Conservation (phyloP, 1,139 yeast genomes). For the Taphrina deformans region DNA sequence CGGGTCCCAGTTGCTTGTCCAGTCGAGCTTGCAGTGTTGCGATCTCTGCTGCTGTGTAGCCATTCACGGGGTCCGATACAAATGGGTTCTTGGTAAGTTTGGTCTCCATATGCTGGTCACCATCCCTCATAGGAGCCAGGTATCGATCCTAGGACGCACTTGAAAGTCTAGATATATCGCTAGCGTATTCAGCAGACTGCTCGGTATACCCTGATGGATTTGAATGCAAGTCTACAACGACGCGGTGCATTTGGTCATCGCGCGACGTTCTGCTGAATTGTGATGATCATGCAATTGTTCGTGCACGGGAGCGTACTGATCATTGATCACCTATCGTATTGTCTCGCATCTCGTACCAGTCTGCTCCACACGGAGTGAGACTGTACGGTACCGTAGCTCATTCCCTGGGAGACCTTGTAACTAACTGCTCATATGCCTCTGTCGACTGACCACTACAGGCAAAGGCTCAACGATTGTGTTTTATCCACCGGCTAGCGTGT, state of each 20-base stretch:
- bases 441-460: too few species aligned
- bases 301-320: neutral
- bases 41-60: conserved; percentile 40
- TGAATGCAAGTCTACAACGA: neutral
- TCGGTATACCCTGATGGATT: too few species aligned
- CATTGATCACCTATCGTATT: neutral
- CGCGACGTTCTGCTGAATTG: conserved; percentile 7
- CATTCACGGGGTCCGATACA: conserved; percentile 12
- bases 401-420: too few species aligned
- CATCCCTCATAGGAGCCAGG: conserved; percentile 6
- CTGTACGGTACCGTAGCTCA: too few species aligned
- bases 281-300: neutral
- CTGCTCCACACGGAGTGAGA: neutral
- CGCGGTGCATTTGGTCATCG: conserved; percentile 1
- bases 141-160: too few species aligned
- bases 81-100: conserved; percentile 13
- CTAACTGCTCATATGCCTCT: too few species aligned
- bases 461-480: too few species aligned
- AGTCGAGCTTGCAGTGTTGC: conserved; percentile 41
- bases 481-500: too few species aligned
- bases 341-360: too few species aligned
- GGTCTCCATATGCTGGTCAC: conserved; percentile 24
- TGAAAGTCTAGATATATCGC: too few species aligned
- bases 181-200: too few species aligned
- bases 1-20: conserved; percentile 67